These are phyloP conservation scores for Emmonsiellopsis sp. DNA, from an alignment of 2,329 filamentous ascomycete genomes.

Conservation along the genomic window DNA sequence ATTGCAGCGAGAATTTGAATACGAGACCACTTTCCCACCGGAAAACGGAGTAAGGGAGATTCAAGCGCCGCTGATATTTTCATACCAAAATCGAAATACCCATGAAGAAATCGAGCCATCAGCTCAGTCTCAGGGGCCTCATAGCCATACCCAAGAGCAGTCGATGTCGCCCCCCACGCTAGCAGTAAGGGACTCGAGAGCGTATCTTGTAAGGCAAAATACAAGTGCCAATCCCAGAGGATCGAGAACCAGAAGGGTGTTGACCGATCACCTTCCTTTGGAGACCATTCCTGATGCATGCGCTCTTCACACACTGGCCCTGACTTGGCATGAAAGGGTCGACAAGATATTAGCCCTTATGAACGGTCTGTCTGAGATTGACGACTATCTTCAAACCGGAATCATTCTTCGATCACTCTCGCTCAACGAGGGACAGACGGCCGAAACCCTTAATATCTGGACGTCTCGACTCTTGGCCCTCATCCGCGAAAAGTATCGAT, in stretches of 20 bases:
- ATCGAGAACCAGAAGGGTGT: constrained; percentile 8
- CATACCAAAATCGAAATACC: constrained; percentile 24
- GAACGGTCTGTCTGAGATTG: constrained; percentile 6
- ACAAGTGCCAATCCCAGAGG: not conserved
- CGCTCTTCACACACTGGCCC: constrained; percentile 17
- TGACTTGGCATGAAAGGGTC: constrained; percentile 7
- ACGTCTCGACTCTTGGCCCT: constrained; percentile 10
- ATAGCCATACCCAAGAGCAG: not conserved
- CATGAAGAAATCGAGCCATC: constrained; percentile 21
- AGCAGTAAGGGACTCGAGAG: constrained; percentile 21
- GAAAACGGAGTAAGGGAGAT: not conserved
- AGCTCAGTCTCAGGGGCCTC: not conserved
- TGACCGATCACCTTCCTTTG: constrained; percentile 20
- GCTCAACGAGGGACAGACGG: constrained; percentile 4
- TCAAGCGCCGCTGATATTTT: constrained; percentile 13
- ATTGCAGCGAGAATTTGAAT: constrained; percentile 3
- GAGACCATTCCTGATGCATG: constrained; percentile 19
- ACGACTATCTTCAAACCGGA: constrained; percentile 16
- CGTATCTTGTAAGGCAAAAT: constrained; percentile 21
- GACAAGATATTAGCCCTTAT: constrained; percentile 5
- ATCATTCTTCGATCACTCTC: constrained; percentile 6
- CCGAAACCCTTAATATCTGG: constrained; percentile 11
- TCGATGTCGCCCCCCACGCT: constrained; percentile 5
- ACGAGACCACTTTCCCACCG: not conserved
- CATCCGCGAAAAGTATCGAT: constrained; percentile 13